A percentile compares a stretch with the other conserved stretches of the same genome.
These are phyloP conservation scores for Irpex sp. DNA, from an alignment of 1,284 basidiomycete species.

Conservation along the genomic window DNA sequence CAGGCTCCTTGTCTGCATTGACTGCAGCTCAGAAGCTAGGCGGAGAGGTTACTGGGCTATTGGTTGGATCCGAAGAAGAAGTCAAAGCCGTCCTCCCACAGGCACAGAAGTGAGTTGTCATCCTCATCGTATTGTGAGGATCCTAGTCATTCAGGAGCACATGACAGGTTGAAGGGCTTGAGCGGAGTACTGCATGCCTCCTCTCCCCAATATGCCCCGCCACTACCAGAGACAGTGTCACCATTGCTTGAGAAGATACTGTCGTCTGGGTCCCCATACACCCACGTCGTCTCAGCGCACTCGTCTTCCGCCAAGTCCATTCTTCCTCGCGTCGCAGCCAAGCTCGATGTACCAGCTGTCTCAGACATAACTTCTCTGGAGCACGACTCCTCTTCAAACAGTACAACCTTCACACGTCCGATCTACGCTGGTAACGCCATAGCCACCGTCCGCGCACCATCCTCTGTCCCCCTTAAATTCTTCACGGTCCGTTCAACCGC, in stretches of 20 bases:
- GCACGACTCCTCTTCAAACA: conserved; percentile 71
- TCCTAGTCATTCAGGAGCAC: neutral
- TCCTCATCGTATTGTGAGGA: neutral
- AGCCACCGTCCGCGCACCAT: conserved; percentile 81
- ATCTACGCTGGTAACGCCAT: conserved; percentile 99
- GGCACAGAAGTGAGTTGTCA: conserved; percentile 68
- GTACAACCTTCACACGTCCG: conserved; percentile 83
- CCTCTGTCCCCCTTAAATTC: conserved; percentile 80
- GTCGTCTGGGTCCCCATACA: conserved; percentile 50
- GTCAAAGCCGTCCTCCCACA: conserved; percentile 70
- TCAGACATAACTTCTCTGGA: conserved; percentile 88
- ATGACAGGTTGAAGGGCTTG: conserved; percentile 43
- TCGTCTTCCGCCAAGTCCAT: conserved; percentile 73
- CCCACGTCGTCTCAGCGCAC: conserved; percentile 87
- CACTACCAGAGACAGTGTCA: conserved; percentile 38
- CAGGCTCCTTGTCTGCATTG: conserved; percentile 85
- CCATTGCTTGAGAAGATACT: conserved; percentile 42
- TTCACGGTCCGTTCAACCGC: conserved; percentile 97
- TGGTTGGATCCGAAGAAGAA: conserved; percentile 75
- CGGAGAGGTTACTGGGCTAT: conserved; percentile 84
- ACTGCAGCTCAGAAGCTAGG: conserved; percentile 87
- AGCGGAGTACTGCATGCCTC: conserved; percentile 39
- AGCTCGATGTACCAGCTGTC: conserved; percentile 81
- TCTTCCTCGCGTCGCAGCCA: conserved; percentile 87
- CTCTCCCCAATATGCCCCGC: conserved; percentile 46